Evolutionary conservation across 495 filamentous ascomycete species (phyloP).

Genomic region (Baudoinia panamericana): DNA sequence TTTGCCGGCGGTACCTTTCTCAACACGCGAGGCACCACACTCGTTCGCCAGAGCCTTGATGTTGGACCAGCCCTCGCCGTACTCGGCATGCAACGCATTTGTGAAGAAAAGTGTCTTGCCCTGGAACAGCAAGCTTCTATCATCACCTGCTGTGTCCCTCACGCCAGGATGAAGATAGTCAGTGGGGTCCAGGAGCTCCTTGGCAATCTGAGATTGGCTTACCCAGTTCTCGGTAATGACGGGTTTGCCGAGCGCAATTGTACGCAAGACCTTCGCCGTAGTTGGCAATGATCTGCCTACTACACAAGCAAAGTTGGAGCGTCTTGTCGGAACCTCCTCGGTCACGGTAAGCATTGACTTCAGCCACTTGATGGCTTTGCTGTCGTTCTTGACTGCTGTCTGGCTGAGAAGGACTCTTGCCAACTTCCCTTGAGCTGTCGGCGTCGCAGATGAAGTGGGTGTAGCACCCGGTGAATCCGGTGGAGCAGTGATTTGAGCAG

Average conservation of each 20-base stretch:
- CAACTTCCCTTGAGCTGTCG: background rate
- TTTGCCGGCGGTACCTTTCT: conserved; percentile 3
- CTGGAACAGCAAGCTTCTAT: conserved; percentile 5
- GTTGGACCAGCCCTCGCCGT: conserved; percentile 7
- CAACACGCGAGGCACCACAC: conserved; percentile 9
- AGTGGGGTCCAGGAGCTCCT: conserved; percentile 6
- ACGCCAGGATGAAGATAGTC: conserved; percentile 10
- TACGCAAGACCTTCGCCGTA: conserved; percentile 12
- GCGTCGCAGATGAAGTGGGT: no score
- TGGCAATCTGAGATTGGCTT: background rate
- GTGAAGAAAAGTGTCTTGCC: conserved; percentile 14
- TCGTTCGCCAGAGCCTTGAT: conserved; percentile 9
- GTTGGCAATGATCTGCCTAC: conserved; percentile 1
- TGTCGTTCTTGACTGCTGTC: background rate
- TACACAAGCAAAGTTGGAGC: conserved; percentile 14
- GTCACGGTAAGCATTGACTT: conserved; percentile 5
- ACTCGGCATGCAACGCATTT: background rate
- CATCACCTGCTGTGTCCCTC: background rate
- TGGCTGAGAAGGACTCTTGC: background rate
- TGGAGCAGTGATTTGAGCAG: no score
- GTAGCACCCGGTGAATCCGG: no score
- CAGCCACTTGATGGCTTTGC: background rate
- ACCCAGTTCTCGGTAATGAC: conserved; percentile 16
- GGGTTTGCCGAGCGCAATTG: conserved; percentile 3
- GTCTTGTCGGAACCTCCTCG: background rate